Conservation (phyloP, 768 basidiomycete species). For the Tricholoma flavovirens region DNA sequence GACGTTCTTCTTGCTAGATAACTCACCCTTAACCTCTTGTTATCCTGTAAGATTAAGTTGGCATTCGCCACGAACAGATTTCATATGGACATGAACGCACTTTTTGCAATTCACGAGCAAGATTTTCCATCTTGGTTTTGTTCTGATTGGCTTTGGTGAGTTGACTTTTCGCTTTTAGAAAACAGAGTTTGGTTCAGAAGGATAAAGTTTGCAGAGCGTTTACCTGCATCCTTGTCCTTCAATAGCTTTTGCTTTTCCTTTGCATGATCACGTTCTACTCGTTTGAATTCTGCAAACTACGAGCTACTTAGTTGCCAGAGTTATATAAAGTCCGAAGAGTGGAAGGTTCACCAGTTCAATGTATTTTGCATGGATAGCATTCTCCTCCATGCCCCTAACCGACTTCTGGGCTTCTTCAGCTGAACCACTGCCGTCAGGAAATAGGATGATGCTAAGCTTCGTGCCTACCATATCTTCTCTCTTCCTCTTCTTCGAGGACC, state of each 20-base stretch:
- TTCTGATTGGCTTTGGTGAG: conserved; percentile 85
- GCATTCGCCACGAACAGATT: background rate
- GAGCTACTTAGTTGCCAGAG: conserved; percentile 6
- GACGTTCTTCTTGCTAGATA: conserved; percentile 2
- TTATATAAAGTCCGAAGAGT: conserved; percentile 10
- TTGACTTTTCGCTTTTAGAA: conserved; percentile 64
- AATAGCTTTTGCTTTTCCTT: conserved; percentile 89
- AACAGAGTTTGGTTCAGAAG: conserved; percentile 7
- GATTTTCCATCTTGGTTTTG: conserved; percentile 85
- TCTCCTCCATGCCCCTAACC: conserved; percentile 78
- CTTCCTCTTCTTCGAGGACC: conserved; percentile 83
- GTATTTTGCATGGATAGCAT: conserved; percentile 79
- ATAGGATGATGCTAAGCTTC: conserved; percentile 3
- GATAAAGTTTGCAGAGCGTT: conserved; percentile 6
- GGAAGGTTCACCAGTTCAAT: conserved; percentile 67
- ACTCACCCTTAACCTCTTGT: conserved; percentile 79
- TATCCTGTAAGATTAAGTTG: conserved; percentile 52
- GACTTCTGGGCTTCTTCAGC: conserved; percentile 87
- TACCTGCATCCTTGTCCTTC: conserved; percentile 90
- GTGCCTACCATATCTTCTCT: conserved; percentile 64
- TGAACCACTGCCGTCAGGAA: conserved; percentile 26
- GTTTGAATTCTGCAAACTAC: conserved; percentile 85
- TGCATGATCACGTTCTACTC: conserved; percentile 81
- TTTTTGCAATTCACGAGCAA: conserved; percentile 87
- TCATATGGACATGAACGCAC: conserved; percentile 30